A percentile compares a stretch with the other conserved stretches of the same genome.
Conservation (phyloP, 345 rosid genomes). For the Lepidium africanum region DNA sequence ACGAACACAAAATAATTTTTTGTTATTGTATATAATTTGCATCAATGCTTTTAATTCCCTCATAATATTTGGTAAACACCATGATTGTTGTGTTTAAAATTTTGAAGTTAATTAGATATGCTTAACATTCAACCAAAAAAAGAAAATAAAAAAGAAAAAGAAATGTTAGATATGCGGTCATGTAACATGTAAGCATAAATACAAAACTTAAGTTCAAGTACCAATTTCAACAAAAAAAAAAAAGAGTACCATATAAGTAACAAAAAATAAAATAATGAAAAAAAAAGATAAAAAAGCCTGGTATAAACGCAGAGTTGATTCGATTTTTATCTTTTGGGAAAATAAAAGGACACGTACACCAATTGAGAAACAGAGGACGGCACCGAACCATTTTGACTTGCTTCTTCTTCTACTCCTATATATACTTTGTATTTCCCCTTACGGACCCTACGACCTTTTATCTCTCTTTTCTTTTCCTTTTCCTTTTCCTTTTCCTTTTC, state of each 20-base stretch:
- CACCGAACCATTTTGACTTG: constrained; percentile 80
- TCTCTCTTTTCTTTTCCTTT: constrained; percentile 21
- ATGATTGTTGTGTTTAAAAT: background rate
- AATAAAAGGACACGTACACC: constrained; percentile 53
- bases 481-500: background rate
- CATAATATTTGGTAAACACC: background rate
- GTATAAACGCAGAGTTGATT: background rate
- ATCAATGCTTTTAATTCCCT: background rate
- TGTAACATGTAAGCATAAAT: background rate
- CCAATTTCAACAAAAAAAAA: too few relatives aligned
- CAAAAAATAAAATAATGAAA: background rate
- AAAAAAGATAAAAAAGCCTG: background rate
- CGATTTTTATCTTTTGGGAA: background rate
- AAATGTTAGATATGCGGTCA: too few relatives aligned
- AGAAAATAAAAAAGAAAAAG: too few relatives aligned
- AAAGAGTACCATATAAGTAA: background rate
- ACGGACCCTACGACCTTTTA: constrained; percentile 30
- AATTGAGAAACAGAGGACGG: constrained; percentile 53
- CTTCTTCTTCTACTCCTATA: constrained; percentile 31
- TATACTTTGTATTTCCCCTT: constrained; percentile 27
- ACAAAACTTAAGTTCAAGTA: background rate
- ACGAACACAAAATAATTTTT: background rate
- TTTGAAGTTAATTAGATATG: background rate
- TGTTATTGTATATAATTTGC: background rate
- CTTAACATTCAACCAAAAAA: too few relatives aligned